Evolutionary conservation across 2,329 filamentous ascomycete genomes (phyloP).

Genomic region (Sporothrix dimorphospora): DNA sequence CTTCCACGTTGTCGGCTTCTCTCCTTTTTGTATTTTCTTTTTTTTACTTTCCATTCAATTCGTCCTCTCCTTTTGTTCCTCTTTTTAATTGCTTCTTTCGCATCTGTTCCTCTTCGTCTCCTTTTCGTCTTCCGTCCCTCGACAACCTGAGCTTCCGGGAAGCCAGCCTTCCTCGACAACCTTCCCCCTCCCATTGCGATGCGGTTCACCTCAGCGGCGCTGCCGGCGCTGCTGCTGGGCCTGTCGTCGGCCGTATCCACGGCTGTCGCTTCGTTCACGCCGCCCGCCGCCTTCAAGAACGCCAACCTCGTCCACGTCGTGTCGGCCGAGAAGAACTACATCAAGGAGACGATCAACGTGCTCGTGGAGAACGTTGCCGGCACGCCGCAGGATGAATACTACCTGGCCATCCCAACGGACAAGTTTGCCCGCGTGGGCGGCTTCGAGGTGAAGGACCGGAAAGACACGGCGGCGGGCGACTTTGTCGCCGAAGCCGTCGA

Average conservation of each 20-base stretch:
- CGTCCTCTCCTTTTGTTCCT: slow-evolving; percentile 11
- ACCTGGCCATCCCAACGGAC: slow-evolving; percentile 78
- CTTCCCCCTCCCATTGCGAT: slow-evolving; percentile 41
- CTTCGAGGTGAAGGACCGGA: slow-evolving; percentile 91
- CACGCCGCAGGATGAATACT: slow-evolving; percentile 85
- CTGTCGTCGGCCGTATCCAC: slow-evolving; percentile 50
- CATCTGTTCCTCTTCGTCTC: too few species aligned
- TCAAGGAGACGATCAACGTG: slow-evolving; percentile 90
- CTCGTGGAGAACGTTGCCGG: slow-evolving; percentile 85
- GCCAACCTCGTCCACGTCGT: slow-evolving; percentile 86
- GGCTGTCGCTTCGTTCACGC: slow-evolving; percentile 68
- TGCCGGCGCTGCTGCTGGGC: slow-evolving; percentile 63
- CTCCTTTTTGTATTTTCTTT: background rate
- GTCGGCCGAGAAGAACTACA: slow-evolving; percentile 91
- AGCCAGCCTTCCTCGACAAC: slow-evolving; percentile 34
- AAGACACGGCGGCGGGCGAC: slow-evolving; percentile 66
- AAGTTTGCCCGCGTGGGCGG: slow-evolving; percentile 79
- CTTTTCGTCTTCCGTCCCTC: background rate
- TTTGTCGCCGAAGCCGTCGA: slow-evolving; percentile 73
- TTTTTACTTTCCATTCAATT: background rate
- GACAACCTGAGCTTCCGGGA: slow-evolving; percentile 11
- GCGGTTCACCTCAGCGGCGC: slow-evolving; percentile 53
- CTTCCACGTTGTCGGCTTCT: slow-evolving; percentile 10
- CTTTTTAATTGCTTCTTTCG: background rate
- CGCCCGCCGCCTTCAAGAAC: slow-evolving; percentile 92